Base-by-base conservation (phyloP, 2,329 filamentous ascomycete genomes). In the Curvularia sp. region DNA sequence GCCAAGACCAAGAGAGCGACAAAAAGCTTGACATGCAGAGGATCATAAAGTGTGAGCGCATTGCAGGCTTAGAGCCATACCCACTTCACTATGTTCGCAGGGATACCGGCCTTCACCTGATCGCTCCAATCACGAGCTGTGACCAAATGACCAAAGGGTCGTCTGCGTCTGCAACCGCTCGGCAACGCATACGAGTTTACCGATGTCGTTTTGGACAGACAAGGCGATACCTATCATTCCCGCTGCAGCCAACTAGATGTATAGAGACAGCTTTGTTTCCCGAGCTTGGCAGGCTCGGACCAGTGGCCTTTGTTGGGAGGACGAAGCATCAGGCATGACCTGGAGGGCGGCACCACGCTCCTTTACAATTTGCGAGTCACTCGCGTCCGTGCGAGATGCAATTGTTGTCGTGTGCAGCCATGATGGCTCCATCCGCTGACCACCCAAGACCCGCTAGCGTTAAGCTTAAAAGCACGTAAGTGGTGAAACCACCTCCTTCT, bases 401-500 rank as follows among this genome's bases (percentile, higher is more conserved):
- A n/a, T 21, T 47, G 41, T 42, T 51, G 38, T 60, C 57, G 53
- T 62, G 36, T 56, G 55, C 56, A 60, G 41, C 30, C 28, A 57
- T 19, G 27, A 27, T 27, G 23, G 46, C 30, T 28, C 53, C 47
- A 49, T 62, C 69, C 49, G 57, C 59, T 68, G 62, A 68, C 64
- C 60, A 56, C 41, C 57, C 58, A 58, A 63, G 63, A 59, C 41
- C 53, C 59, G 58, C 65, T 74, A 70, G 71, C 67, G 56, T 69
- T 72, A 72, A 74, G 72, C 72, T 74, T 74, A 70, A 71, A 71
- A 69, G 68, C 67, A 70, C 66, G 63, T 48, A 68, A 66, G 55
- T 57, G 49, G 30, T 50, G 27, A 63, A 67, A 65, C 49, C 66
- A 74, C 71, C 72, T 75, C 70, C 74, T 72, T 60, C 38, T 62